Conservation (phyloP, 768 basidiomycete species). For the Lentinula aciculospora region DNA sequence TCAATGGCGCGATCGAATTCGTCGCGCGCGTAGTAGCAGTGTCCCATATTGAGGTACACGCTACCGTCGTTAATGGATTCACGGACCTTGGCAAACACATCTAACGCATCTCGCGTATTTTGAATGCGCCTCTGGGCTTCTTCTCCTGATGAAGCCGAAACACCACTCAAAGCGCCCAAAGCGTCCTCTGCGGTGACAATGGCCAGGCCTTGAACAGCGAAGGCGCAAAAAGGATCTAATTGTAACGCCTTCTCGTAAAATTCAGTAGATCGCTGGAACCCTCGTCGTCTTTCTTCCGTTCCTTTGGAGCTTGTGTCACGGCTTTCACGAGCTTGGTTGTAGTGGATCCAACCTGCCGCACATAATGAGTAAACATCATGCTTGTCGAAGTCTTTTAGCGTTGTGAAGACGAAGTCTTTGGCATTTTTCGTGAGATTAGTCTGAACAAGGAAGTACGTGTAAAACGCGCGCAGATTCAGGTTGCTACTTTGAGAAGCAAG, state of each 20-base stretch:
- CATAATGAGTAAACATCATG: constrained; percentile 91
- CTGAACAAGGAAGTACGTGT: constrained; percentile 89
- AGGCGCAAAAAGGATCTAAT: constrained; percentile 79
- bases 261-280: constrained; percentile 80
- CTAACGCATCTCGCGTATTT: constrained; percentile 83
- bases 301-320: constrained; percentile 56
- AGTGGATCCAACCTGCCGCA: constrained; percentile 82
- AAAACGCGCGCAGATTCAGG: constrained; percentile 87
- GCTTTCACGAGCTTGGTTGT: constrained; percentile 80
- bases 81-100: constrained; percentile 85
- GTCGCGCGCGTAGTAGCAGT: constrained; percentile 88
- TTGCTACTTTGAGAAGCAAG: constrained; percentile 72
- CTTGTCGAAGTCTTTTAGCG: constrained; percentile 80
- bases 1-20: constrained; percentile 97
- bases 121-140: constrained; percentile 61
- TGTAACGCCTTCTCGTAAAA: constrained; percentile 90
- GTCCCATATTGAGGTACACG: constrained; percentile 94
- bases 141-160: constrained; percentile 42
- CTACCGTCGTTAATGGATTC: constrained; percentile 79
- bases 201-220: constrained; percentile 93
- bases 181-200: constrained; percentile 93
- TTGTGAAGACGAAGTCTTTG: constrained; percentile 85
- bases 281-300: constrained; percentile 66
- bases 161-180: constrained; percentile 60
- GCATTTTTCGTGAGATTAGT: constrained; percentile 65